Conservation (phyloP, 2,329 filamentous ascomycete genomes). For the Tolypocladium cylindrosporum region DNA sequence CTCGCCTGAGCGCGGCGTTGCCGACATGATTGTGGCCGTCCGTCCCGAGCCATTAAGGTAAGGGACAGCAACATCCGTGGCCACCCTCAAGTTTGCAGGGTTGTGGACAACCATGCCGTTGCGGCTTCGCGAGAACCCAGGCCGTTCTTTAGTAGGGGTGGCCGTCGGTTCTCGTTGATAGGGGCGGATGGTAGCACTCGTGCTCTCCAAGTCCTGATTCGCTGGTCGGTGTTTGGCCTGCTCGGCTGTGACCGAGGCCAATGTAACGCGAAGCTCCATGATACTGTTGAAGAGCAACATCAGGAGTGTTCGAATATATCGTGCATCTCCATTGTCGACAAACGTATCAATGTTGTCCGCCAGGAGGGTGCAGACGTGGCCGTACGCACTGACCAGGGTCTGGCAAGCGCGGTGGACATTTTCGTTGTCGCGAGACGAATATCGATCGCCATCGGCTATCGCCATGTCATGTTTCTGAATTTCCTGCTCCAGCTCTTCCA, state of each 20-base stretch:
- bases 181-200: constrained; percentile 38
- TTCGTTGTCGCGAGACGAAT: constrained; percentile 45
- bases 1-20: constrained; percentile 76
- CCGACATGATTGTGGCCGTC: constrained; percentile 42
- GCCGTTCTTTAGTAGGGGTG: constrained; percentile 42
- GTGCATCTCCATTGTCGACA: constrained; percentile 54
- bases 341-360: constrained; percentile 53
- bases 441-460: constrained; percentile 35
- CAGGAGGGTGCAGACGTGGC: constrained; percentile 52
- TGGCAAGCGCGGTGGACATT: constrained; percentile 54
- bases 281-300: constrained; percentile 57
- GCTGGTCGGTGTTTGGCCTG: constrained; percentile 10
- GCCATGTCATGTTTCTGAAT: constrained; percentile 50
- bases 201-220: constrained; percentile 9
- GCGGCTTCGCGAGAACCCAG: constrained; percentile 20
- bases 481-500: constrained; percentile 55
- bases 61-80: constrained; percentile 39
- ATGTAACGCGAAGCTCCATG: constrained; percentile 53
- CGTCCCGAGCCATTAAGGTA: constrained; percentile 39
- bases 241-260: constrained; percentile 22
- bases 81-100: constrained; percentile 43
- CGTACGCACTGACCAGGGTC: constrained; percentile 54
- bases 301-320: constrained; percentile 56
- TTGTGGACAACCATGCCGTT: constrained; percentile 34
- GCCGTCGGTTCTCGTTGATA: constrained; percentile 41